Conservation (phyloP, 116 monocot species). For the Cymodocea nodosa region DNA sequence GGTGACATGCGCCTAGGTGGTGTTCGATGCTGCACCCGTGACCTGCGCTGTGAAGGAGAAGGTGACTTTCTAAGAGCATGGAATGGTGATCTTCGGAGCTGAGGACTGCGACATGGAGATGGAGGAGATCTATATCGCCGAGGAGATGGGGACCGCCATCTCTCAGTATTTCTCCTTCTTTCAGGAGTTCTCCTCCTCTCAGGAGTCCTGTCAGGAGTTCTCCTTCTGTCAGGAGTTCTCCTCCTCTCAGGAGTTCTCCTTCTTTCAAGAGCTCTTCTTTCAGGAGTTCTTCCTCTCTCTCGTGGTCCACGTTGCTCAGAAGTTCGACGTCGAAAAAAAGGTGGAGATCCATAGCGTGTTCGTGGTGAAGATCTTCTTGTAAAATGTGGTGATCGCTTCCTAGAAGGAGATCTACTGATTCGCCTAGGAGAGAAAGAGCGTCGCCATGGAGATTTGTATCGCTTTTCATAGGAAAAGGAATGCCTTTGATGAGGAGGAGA, state of each 20-base stretch:
- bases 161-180: conserved; percentile 15
- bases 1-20: conserved; percentile 11
- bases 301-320: conserved; percentile 18
- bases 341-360: conserved; percentile 17
- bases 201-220: conserved; percentile 17
- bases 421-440: conserved; percentile 32
- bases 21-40: conserved; percentile 2
- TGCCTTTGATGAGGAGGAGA: conserved; percentile 27
- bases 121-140: conserved; percentile 19
- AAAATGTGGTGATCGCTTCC: conserved; percentile 28
- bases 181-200: conserved; percentile 4
- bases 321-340: conserved; percentile 20
- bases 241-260: conserved; percentile 20
- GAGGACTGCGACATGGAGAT: conserved; percentile 11
- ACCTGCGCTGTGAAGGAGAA: conserved; percentile 22
- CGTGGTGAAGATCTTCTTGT: conserved; percentile 24
- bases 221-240: conserved; percentile 21
- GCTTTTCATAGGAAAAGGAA: conserved; percentile 23
- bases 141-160: conserved; percentile 19
- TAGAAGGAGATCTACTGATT: conserved; percentile 19
- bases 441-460: conserved; percentile 11
- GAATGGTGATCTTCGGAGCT: conserved; percentile 28
- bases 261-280: conserved; percentile 19
- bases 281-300: conserved; percentile 20
- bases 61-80: conserved; percentile 29